Base-by-base conservation (phyloP, 495 filamentous ascomycete genomes). In the Achaetomiella virescens region DNA sequence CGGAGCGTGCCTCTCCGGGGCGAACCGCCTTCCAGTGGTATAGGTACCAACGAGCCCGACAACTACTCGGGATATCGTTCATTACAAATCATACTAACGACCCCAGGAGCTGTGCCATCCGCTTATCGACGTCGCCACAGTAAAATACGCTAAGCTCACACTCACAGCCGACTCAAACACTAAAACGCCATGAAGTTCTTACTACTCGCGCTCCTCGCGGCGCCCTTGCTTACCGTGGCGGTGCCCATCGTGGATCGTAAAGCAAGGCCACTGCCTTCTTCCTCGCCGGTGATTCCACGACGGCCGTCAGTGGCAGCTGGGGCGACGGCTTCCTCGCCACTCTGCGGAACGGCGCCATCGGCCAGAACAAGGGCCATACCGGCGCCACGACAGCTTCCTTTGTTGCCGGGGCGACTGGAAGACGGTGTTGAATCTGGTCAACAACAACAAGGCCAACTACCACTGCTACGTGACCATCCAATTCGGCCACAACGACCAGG, bases 401-500 rank as follows among this genome's bases (percentile, higher is more conserved):
- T 11, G 47, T 49, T n/a, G 31, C 47, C 20, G 10, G 17, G 47
- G 47, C 18, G 47, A 49, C 47, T 49, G 47, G 47, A 11, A 24
- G 18, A 15, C 31, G 6, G 47, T 49, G 33, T 7, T 49, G 31
- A 2, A 8, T 15, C 35, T 51, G 7, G 48, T 51, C 22, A 27
- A 51, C 22, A 25, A 27, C 35, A 25, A 40, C 22, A 51, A 11
- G 35, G 48, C 14, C 36, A 40, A 51, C 3, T 18, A 51, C 14
- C 2, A 40, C 2, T 40, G 48, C 48, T 51, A 40, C 21, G 48
- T 51, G 15, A 51, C 48, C 6, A 51, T 51, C 48, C 48, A 51
- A 9, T 51, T 51, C 22, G 48, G 48, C 22, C 48, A 51, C 36
- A 51, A 51, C 9, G 48, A 51, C 35, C 48, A 51, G 27, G 45